Evolutionary conservation across 208 protist genomes (phyloP).

Genomic region (Novymonas esmeraldas): DNA sequence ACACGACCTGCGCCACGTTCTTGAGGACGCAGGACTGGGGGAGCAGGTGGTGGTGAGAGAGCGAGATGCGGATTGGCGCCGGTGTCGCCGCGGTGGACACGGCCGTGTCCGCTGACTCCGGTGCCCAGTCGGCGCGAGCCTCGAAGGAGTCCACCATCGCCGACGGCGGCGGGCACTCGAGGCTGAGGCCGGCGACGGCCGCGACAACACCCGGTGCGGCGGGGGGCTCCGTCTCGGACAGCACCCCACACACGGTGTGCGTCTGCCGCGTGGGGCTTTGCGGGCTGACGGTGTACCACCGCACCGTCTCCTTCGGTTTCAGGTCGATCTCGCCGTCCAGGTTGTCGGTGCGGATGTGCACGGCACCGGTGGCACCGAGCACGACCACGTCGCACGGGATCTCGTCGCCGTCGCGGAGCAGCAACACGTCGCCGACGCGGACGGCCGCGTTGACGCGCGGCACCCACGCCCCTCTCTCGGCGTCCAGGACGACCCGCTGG

Average conservation of each 20-base stretch:
- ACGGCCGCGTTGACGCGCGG: conserved; percentile 57
- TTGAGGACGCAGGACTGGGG: conserved; percentile 89
- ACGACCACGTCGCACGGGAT: conserved; percentile 93
- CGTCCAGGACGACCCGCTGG: conserved; percentile 45
- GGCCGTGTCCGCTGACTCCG: neutral
- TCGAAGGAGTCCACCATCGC: conserved; percentile 92
- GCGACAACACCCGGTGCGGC: conserved; percentile 14
- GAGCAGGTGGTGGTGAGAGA: conserved; percentile 77
- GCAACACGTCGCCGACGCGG: conserved; percentile 85
- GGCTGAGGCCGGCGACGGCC: conserved; percentile 10
- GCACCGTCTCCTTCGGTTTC: conserved; percentile 81
- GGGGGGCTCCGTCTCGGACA: conserved; percentile 13
- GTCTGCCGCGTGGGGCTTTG: conserved; percentile 6
- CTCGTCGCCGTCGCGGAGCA: conserved; percentile 74
- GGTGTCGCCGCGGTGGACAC: neutral
- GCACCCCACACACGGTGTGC: conserved; percentile 16
- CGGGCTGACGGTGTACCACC: conserved; percentile 15
- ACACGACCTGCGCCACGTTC: conserved; percentile 81
- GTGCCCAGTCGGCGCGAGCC: conserved; percentile 44
- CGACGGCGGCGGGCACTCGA: conserved; percentile 78
- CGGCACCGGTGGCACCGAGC: conserved; percentile 47
- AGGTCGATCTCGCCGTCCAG: conserved; percentile 95
- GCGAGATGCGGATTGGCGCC: conserved; percentile 27
- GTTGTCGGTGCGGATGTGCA: conserved; percentile 94
- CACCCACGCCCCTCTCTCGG: conserved; percentile 28